Evolutionary conservation across 345 rosid species (phyloP), one percentile per base, ranked within the genome.

Genomic region (Punica granatum): DNA sequence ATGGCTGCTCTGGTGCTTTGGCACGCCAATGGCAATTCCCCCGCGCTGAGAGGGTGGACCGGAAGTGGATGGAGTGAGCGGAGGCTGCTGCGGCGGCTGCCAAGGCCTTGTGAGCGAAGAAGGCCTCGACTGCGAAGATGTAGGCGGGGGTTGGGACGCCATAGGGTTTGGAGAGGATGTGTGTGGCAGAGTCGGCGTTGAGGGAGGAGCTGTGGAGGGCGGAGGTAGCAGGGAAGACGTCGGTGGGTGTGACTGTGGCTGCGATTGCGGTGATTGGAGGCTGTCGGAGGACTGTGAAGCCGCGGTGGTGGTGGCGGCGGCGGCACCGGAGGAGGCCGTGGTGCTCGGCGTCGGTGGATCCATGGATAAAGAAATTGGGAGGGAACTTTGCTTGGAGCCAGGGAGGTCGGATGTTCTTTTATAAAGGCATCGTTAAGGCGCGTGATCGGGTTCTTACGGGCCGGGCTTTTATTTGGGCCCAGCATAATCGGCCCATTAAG

Each of bases 21-120:
- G 92, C 63, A 89, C 87, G 36, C 98, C 94, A 36, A 86, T 62
- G 65, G 94, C 82, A 74, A 89, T 80, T 35, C 86, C 79, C 37
- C 90, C 86, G 63, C 90, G 88, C 39, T 53, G 74, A 65, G 74
- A 32, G 13, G 85, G 78, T 0, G 65, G 46, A 21, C 56, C 15
- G 33, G 44, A 23, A 36, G 74, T 53, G 71, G 85, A 64, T 19
- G 84, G 75, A 3, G 84, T 64, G 65, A 83, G 69, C 39, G 81
- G 54, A 19, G 79, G 71, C 23, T 81, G 73, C 14, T 83, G 39
- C 64, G 84, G 85, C 68, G 84, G 95, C 58, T 87, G 92, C 96
- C 92, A 89, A 12, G 92, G 86, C 75, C 93, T 81, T 59, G 88
- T 73, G 41, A 85, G 74, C 65, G 78, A 18, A 36, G 81, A 71